Evolutionary conservation across 2,329 filamentous ascomycete genomes (phyloP), one percentile per base, ranked within the genome.

Genomic region (Cladophialophora carrionii): DNA sequence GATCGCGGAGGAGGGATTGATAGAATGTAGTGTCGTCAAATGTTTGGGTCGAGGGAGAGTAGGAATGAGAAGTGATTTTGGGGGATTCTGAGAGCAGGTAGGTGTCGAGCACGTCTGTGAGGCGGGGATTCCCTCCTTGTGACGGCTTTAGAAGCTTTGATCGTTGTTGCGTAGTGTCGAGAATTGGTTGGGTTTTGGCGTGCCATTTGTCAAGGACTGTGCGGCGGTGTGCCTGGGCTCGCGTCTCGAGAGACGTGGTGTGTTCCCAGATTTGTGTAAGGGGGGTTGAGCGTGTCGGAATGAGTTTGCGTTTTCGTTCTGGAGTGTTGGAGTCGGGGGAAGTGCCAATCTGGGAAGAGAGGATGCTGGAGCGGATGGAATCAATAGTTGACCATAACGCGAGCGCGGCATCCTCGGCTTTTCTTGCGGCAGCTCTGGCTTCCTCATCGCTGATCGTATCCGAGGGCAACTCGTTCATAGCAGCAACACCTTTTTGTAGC

Each of bases 1-100:
- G 87, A 74, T 96, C 92, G 76, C 96, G 96, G 31, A 99, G 86
- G 1, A 99, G 85, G 14, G 95, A 81, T 76, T 96, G 92, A 79
- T 99, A 99, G 77, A 98, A 97, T 75, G 96, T 88, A 10, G 91
- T 91, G 72, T 99, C 95, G 75, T 98, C 94, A 80, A 95, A 99
- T 71, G 96, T 87, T 22, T 82, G 78, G 0, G 77, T 75, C 72
- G 88, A 87, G 71, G 12, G 49, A 29, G 17, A 63, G 46, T 20
- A 63, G 51, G 5, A 68, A 67, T 46, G 51, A 52, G 62, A 12
- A 26, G 61, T 63, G 31, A 65, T 83, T n/a, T 68, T 72, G 12
- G 69, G 4, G 14, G 73, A 71, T 67, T 80, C 77, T 8, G 78
- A 75, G 8, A 78, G 77, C 54, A 82, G 70, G 67, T 82, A 77